These are phyloP conservation scores for Cymodocea nodosa DNA, from an alignment of 116 monocot species.

Conservation along the genomic window DNA sequence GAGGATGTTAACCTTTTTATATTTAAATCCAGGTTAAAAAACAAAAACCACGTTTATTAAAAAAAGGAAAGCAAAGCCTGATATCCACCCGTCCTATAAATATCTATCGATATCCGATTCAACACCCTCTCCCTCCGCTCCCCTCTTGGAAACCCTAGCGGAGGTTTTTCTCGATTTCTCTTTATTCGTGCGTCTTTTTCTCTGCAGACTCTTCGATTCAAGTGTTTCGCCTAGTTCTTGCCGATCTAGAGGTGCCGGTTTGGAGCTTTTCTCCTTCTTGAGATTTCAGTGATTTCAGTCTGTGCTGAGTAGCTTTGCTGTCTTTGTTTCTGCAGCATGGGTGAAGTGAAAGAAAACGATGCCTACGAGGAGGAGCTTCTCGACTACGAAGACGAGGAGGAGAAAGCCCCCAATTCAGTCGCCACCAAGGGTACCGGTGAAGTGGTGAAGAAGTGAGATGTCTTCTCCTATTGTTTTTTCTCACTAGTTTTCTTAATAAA, in stretches of 20 bases:
- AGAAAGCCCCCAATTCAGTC: slow-evolving; percentile 61
- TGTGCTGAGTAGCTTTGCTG: neutral
- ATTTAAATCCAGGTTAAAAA: too few relatives aligned
- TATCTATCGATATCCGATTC: too few relatives aligned
- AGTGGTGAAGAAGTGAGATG: slow-evolving; percentile 62
- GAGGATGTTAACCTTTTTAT: too few relatives aligned
- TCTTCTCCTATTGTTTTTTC: neutral
- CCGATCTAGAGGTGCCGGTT: neutral
- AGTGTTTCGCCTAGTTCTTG: neutral
- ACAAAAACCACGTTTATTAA: too few relatives aligned
- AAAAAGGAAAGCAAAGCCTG: too few relatives aligned
- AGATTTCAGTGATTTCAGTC: too few relatives aligned
- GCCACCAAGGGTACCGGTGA: slow-evolving; percentile 50
- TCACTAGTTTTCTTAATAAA: neutral
- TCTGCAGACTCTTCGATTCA: neutral
- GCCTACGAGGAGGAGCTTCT: slow-evolving; percentile 95
- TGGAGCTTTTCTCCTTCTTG: neutral
- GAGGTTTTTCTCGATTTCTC: too few relatives aligned
- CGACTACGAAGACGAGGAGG: slow-evolving; percentile 91
- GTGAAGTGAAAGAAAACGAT: slow-evolving; percentile 72
- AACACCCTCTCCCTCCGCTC: too few relatives aligned
- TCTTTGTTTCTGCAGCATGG: slow-evolving; percentile 37
- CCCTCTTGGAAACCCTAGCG: too few relatives aligned
- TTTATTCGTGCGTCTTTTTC: neutral
- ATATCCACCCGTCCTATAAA: too few relatives aligned